phyloP scores from a whole-genome alignment of 805 yeast genomes.

The Yarrowia sp. region DNA sequence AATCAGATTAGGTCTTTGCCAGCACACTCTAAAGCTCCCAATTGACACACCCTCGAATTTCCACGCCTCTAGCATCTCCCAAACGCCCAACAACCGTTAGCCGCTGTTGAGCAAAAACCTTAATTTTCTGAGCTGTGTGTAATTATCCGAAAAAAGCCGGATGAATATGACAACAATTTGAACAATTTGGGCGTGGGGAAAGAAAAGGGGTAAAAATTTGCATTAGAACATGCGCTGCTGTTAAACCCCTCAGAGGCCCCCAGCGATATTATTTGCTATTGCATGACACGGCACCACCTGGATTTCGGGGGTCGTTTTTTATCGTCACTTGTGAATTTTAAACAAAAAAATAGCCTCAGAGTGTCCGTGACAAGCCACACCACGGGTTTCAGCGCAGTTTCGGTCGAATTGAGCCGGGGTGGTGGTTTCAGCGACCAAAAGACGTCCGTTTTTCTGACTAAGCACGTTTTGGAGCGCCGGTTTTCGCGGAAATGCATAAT shows the following conservation, averaged over 20 bases:
- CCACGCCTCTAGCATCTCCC: no score
- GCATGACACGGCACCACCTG: conserved; percentile 3
- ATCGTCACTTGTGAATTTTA: not conserved
- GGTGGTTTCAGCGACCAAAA: no score
- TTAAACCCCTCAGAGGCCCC: no score
- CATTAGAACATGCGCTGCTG: no score
- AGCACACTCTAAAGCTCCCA: no score
- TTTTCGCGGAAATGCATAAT: not conserved
- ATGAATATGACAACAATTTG: not conserved
- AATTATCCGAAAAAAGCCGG: conserved; percentile 11
- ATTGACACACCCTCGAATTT: no score
- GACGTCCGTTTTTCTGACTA: not conserved
- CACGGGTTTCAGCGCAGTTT: no score
- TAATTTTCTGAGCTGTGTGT: not conserved
- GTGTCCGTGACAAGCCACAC: conserved; percentile 3
- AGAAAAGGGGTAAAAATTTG: no score
- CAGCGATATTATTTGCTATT: not conserved
- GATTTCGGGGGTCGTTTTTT: not conserved
- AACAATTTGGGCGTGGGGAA: no score
- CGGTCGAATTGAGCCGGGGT: no score
- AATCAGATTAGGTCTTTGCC: no score
- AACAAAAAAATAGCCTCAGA: not conserved
- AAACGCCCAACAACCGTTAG: not conserved
- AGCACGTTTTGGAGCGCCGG: not conserved
- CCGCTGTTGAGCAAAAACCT: not conserved